Conservation (phyloP, 768 basidiomycete species). For the Tylopilus cervinicoccineus region DNA sequence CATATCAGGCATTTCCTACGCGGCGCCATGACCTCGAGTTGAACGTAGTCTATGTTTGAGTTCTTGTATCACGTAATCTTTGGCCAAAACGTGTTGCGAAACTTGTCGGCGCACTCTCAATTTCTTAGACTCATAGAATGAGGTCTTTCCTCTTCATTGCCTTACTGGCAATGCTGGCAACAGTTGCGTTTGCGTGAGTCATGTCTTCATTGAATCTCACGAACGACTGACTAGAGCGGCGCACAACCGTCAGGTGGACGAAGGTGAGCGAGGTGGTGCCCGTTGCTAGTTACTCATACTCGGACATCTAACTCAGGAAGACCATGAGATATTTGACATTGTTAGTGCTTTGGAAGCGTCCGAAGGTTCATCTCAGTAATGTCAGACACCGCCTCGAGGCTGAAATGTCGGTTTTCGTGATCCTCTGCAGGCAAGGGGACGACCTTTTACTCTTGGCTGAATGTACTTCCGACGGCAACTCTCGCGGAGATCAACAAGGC, state of each 20-base stretch:
- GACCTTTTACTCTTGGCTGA: constrained; percentile 95
- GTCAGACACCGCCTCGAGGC: not conserved
- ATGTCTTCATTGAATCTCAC: not conserved
- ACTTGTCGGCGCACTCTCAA: too few relatives aligned
- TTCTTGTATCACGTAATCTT: not conserved
- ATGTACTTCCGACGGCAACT: constrained; percentile 69
- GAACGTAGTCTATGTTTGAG: too few relatives aligned
- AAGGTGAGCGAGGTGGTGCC: constrained; percentile 33
- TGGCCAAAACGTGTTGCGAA: not conserved
- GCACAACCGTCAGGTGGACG: constrained; percentile 61
- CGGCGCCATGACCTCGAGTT: constrained; percentile 42
- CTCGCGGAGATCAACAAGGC: constrained; percentile 80
- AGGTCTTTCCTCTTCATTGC: constrained; percentile 43
- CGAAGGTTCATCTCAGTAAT: constrained; percentile 52
- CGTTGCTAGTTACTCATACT: constrained; percentile 6
- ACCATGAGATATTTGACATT: constrained; percentile 95
- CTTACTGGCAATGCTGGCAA: constrained; percentile 49
- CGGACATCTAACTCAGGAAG: constrained; percentile 51
- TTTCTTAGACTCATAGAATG: constrained; percentile 35
- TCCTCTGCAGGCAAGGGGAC: constrained; percentile 67
- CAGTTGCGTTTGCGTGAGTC: constrained; percentile 59
- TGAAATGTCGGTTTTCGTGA: not conserved
- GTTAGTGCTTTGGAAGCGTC: constrained; percentile 74
- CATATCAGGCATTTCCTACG: constrained; percentile 71
- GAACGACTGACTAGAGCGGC: constrained; percentile 1